These are phyloP conservation scores for Colletotrichum plurivorum DNA, from an alignment of 2,329 filamentous ascomycete genomes.

Conservation along the genomic window DNA sequence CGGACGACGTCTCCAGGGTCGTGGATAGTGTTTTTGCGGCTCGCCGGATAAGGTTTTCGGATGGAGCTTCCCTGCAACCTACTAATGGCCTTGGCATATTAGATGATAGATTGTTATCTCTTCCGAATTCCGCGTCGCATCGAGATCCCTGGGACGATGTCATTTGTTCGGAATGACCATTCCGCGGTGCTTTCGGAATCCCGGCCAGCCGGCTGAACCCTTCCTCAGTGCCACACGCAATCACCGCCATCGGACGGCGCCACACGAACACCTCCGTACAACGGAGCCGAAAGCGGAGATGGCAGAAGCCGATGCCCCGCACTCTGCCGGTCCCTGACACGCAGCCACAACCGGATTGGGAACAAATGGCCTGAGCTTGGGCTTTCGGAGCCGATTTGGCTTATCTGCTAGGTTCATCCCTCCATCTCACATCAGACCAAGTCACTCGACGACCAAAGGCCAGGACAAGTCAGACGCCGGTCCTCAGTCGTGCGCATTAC, in stretches of 20 bases:
- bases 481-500: too few relatives aligned
- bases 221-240: not conserved
- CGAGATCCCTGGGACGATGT: not conserved
- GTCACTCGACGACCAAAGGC: not conserved
- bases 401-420: slow-evolving; percentile 15
- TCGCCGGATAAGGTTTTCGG: slow-evolving; percentile 25
- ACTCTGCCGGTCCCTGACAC: not conserved
- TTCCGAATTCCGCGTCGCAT: too few relatives aligned
- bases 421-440: not conserved
- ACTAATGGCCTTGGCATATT: slow-evolving; percentile 6
- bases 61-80: slow-evolving; percentile 25
- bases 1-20: not conserved
- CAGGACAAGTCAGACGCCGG: not conserved
- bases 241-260: not conserved
- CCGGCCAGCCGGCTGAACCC: not conserved
- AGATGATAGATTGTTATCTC: not conserved
- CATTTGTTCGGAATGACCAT: not conserved
- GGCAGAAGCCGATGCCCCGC: slow-evolving; percentile 12
- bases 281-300: slow-evolving; percentile 36
- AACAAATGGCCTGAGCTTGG: slow-evolving; percentile 10
- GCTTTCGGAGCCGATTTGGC: slow-evolving; percentile 23
- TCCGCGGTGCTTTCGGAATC: not conserved
- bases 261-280: slow-evolving; percentile 11
- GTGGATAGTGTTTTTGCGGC: slow-evolving; percentile 19
- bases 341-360: slow-evolving; percentile 14